These are phyloP conservation scores for Camelina hispida DNA, from an alignment of 345 rosid genomes.

Conservation along the genomic window DNA sequence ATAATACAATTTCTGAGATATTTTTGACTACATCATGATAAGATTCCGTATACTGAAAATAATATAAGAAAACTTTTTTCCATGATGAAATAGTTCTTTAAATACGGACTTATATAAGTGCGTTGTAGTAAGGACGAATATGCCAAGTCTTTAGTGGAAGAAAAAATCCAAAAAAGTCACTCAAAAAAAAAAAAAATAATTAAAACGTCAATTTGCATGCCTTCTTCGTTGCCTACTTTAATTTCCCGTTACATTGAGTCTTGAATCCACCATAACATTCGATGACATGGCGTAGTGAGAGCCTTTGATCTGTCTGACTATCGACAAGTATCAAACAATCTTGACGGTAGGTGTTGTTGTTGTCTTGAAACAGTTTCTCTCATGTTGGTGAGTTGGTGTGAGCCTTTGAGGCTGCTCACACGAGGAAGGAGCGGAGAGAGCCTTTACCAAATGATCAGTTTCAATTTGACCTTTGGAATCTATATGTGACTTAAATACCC, in stretches of 20 bases:
- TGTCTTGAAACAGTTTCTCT: constrained; percentile 14
- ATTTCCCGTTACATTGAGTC: constrained; percentile 26
- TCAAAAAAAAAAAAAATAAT: constrained; percentile 25
- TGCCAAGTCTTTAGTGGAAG: constrained; percentile 28
- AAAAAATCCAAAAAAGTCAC: constrained; percentile 12
- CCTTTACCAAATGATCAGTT: not conserved
- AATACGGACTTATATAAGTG: constrained; percentile 17
- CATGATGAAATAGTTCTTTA: constrained; percentile 19
- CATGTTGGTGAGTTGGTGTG: constrained; percentile 29
- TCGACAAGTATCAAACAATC: constrained; percentile 22
- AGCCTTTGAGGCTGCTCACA: constrained; percentile 26
- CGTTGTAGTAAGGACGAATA: constrained; percentile 32
- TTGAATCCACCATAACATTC: not conserved
- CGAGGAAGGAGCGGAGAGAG: constrained; percentile 25
- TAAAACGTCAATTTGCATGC: constrained; percentile 33
- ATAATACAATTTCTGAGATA: constrained; percentile 29
- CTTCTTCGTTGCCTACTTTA: not conserved
- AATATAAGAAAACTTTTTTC: not conserved
- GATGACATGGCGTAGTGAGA: constrained; percentile 2
- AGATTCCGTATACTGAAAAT: constrained; percentile 5
- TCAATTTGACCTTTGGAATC: not conserved
- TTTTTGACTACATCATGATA: constrained; percentile 7
- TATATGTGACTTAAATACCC: constrained; percentile 1
- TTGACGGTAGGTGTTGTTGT: constrained; percentile 26
- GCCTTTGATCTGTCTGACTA: constrained; percentile 8